phyloP scores from a whole-genome alignment of 202 grass and related monocot species.

The Musa balbisiana region DNA sequence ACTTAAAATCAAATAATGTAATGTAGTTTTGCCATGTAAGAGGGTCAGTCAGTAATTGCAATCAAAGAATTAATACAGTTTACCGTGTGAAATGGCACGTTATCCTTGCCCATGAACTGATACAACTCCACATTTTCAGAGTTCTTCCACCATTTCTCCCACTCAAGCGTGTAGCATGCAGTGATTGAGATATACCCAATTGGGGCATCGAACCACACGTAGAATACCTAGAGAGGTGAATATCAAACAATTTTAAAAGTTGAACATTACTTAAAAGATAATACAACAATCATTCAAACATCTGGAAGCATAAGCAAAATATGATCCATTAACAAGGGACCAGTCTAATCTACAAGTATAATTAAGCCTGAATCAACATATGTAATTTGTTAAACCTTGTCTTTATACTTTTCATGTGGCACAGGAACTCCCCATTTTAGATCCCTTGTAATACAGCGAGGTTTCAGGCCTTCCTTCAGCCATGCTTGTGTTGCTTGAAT shows the following conservation, averaged over 20 bases:
- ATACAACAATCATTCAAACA: slow-evolving; percentile 1
- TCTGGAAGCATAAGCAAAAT: slow-evolving; percentile 6
- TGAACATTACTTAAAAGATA: slow-evolving; percentile 14
- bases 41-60: background rate
- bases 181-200: slow-evolving; percentile 98
- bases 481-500: slow-evolving; percentile 97
- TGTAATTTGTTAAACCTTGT: slow-evolving; percentile 51
- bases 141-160: slow-evolving; percentile 99
- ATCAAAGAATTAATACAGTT: background rate
- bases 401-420: slow-evolving; percentile 87
- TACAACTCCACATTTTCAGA: slow-evolving; percentile 87
- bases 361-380: background rate
- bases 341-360: background rate
- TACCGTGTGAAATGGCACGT: slow-evolving; percentile 99
- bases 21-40: background rate
- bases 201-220: slow-evolving; percentile 99
- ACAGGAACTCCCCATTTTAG: slow-evolving; percentile 98
- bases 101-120: slow-evolving; percentile 99
- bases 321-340: background rate
- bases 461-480: slow-evolving; percentile 94
- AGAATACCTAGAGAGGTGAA: slow-evolving; percentile 57
- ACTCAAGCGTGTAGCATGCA: slow-evolving; percentile 78
- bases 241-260: background rate
- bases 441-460: slow-evolving; percentile 94
- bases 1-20: background rate